phyloP scores from a whole-genome alignment of 1,139 yeast genomes.

The Candida smagusa region DNA sequence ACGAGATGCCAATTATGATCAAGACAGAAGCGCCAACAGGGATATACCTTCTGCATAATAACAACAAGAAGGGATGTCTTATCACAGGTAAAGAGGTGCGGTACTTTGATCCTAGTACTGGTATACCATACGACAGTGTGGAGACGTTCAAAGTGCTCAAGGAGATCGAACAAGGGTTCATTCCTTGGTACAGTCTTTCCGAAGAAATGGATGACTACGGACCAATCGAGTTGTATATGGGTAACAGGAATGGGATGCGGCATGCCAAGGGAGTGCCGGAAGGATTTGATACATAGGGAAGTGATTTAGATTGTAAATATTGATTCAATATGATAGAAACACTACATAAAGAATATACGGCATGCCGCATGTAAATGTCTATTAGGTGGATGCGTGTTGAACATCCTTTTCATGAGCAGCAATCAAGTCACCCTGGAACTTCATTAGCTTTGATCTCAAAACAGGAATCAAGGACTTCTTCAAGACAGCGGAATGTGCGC shows the following conservation, averaged over 20 bases:
- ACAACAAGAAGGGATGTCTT: slow-evolving; percentile 66
- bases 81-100: slow-evolving; percentile 77
- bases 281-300: slow-evolving; percentile 47
- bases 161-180: slow-evolving; percentile 60
- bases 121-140: slow-evolving; percentile 81
- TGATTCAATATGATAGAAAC: not conserved
- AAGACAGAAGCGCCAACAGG: slow-evolving; percentile 74
- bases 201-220: slow-evolving; percentile 50
- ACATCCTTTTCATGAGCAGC: slow-evolving; percentile 58
- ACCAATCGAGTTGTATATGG: slow-evolving; percentile 58
- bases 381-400: slow-evolving; percentile 39
- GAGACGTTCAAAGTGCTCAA: slow-evolving; percentile 74
- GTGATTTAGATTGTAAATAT: not conserved
- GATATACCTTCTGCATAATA: slow-evolving; percentile 61
- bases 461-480: slow-evolving; percentile 50
- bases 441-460: slow-evolving; percentile 44
- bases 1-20: slow-evolving; percentile 45
- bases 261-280: slow-evolving; percentile 90
- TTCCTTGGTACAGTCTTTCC: slow-evolving; percentile 62
- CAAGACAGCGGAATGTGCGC: slow-evolving; percentile 24
- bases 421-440: slow-evolving; percentile 62
- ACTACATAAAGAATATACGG: not conserved
- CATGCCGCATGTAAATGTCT: not conserved
- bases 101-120: slow-evolving; percentile 83
- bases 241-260: slow-evolving; percentile 47